A percentile compares a stretch with the other conserved stretches of the same genome.
These are phyloP conservation scores for Vanilla planifolia DNA, from an alignment of 106 monocot species.

Conservation along the genomic window DNA sequence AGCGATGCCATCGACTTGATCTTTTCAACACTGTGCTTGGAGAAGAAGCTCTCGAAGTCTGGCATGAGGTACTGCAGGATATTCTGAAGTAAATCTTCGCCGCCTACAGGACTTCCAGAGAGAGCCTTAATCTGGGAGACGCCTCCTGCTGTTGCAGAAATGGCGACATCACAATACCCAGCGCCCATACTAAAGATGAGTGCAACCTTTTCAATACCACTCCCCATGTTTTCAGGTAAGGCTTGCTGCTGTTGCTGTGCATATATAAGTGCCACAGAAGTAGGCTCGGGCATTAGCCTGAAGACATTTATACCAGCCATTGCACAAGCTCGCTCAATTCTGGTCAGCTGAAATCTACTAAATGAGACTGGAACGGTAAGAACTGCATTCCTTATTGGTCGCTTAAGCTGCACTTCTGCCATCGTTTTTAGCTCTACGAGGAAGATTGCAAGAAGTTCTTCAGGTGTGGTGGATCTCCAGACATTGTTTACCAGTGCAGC, in stretches of 20 bases:
- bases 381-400: slow-evolving; percentile 45
- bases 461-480: slow-evolving; percentile 75
- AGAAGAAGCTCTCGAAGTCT: slow-evolving; percentile 33
- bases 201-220: slow-evolving; percentile 57
- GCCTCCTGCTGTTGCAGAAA: slow-evolving; percentile 68
- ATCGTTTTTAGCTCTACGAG: slow-evolving; percentile 52
- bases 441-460: slow-evolving; percentile 68
- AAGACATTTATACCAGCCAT: slow-evolving; percentile 69
- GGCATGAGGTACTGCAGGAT: slow-evolving; percentile 37
- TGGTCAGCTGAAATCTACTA: slow-evolving; percentile 68
- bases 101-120: slow-evolving; percentile 44
- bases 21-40: slow-evolving; percentile 21
- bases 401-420: slow-evolving; percentile 60
- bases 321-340: slow-evolving; percentile 76
- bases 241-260: slow-evolving; percentile 69
- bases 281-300: slow-evolving; percentile 80
- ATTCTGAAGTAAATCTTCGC: slow-evolving; percentile 72
- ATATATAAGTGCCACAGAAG: slow-evolving; percentile 73
- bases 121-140: slow-evolving; percentile 73
- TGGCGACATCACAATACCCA: slow-evolving; percentile 70
- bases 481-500: slow-evolving; percentile 70
- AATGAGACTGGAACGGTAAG: slow-evolving; percentile 78
- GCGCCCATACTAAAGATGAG: slow-evolving; percentile 89
- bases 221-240: slow-evolving; percentile 37
- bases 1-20: slow-evolving; percentile 36